Conservation (phyloP, 345 rosid genomes). For the Aquilaria malaccensis region DNA sequence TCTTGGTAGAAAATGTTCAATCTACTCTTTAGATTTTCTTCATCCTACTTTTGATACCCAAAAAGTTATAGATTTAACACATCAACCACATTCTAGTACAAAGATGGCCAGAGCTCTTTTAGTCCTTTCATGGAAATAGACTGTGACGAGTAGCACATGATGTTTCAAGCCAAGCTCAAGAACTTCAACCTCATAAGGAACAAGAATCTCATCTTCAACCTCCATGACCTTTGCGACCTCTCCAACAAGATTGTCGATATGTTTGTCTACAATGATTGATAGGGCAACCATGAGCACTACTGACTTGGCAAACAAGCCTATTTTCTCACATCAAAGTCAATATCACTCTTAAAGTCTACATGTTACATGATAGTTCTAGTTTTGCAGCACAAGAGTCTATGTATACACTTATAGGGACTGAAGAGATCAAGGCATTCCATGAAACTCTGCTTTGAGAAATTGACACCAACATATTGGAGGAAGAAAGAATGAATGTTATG, state of each 20-base stretch:
- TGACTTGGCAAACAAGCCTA: slow-evolving; percentile 71
- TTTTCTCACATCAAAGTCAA: slow-evolving; percentile 77
- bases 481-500: slow-evolving; percentile 13
- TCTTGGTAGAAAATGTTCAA: no score
- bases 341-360: slow-evolving; percentile 51
- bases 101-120: slow-evolving; percentile 78
- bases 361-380: slow-evolving; percentile 17
- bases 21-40: no score
- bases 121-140: slow-evolving; percentile 66
- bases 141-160: slow-evolving; percentile 43
- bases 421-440: no score
- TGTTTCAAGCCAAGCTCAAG: slow-evolving; percentile 51
- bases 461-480: slow-evolving; percentile 18
- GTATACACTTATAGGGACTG: background rate
- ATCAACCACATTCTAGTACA: slow-evolving; percentile 35
- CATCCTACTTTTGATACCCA: no score
- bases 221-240: slow-evolving; percentile 34
- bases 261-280: slow-evolving; percentile 46
- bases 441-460: slow-evolving; percentile 26
- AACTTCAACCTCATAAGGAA: slow-evolving; percentile 78
- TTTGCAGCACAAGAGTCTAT: background rate
- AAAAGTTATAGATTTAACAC: no score
- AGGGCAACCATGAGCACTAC: slow-evolving; percentile 40
- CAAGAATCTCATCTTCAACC: slow-evolving; percentile 51
- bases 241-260: slow-evolving; percentile 42